A percentile compares a stretch with the other conserved stretches of the same genome.
Evolutionary conservation across 2,329 filamentous ascomycete genomes (phyloP).

Genomic region (Arthrocladium fulminans): DNA sequence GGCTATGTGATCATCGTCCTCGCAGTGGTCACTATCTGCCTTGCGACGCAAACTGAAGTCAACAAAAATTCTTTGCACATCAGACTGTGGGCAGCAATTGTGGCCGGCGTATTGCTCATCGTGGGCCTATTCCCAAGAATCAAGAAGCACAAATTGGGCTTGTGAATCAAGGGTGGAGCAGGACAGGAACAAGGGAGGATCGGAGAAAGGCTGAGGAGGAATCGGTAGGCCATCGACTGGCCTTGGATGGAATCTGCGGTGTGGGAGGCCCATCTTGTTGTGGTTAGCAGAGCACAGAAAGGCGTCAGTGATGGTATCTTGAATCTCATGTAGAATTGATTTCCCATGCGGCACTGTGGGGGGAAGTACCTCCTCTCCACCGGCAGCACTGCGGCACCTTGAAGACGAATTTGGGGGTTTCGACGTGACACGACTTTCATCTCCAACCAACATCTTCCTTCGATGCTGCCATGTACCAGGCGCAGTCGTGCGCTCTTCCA

Average conservation of each 20-base stretch:
- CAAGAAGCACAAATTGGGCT: conserved; percentile 71
- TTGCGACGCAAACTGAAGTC: conserved; percentile 69
- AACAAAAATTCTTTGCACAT: conserved; percentile 60
- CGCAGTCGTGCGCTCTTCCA: conserved; percentile 2
- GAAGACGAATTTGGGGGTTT: background rate
- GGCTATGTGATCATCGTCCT: conserved; percentile 68
- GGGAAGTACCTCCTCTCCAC: too few species aligned
- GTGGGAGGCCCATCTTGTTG: too few species aligned
- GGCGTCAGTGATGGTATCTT: too few species aligned
- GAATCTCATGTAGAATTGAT: too few species aligned
- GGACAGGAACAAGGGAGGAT: background rate
- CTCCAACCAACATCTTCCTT: background rate
- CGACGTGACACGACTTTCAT: background rate
- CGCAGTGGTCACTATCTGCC: conserved; percentile 63
- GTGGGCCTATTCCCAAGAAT: conserved; percentile 68
- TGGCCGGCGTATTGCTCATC: conserved; percentile 58
- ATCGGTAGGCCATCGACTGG: background rate
- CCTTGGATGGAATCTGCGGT: too few species aligned
- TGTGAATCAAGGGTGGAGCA: conserved; percentile 27
- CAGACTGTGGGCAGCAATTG: conserved; percentile 63
- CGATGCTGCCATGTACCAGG: conserved; percentile 7
- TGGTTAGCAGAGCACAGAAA: background rate
- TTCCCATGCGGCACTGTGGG: too few species aligned
- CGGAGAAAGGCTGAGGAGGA: background rate
- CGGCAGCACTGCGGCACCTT: too few species aligned